These are phyloP conservation scores for Cystobasidium pallidum DNA, from an alignment of 1,284 basidiomycete species.

Conservation along the genomic window DNA sequence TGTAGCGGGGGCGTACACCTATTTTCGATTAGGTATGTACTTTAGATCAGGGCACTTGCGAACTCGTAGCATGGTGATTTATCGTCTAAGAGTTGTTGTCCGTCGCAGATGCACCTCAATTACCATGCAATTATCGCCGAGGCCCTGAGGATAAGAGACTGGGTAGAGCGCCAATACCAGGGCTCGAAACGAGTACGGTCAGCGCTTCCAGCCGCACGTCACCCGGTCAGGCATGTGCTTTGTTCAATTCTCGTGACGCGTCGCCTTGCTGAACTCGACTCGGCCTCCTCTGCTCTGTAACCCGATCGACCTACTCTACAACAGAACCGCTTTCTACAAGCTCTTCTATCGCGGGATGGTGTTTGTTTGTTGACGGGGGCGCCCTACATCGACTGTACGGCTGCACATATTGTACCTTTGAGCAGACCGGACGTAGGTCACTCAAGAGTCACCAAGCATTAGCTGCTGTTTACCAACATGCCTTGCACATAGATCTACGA, in stretches of 20 bases:
- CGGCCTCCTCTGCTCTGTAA: conserved; percentile 3
- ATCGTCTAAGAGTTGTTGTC: not conserved
- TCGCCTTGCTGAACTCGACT: not conserved
- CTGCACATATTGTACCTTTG: conserved; percentile 14
- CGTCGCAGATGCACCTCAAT: not conserved
- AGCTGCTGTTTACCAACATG: not conserved
- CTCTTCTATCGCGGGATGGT: not conserved
- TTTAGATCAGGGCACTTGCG: not conserved
- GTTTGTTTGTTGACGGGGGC: conserved; percentile 10
- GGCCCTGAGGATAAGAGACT: not conserved
- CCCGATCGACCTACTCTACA: not conserved
- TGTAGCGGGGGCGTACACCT: not conserved
- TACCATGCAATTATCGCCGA: conserved; percentile 1
- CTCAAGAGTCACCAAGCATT: not conserved
- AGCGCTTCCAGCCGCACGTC: conserved; percentile 1
- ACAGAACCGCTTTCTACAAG: conserved; percentile 12
- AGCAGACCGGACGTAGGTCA: conserved; percentile 9
- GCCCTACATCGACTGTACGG: conserved; percentile 1
- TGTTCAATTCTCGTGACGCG: not conserved
- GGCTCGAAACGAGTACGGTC: not conserved
- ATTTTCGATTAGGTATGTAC: not conserved
- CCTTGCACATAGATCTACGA: conserved; percentile 3
- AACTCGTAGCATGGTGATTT: not conserved
- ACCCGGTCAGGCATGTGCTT: conserved; percentile 1
- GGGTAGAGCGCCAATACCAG: not conserved